Percentiles rank a stretch among this genome's conserved stretches.
Evolutionary conservation across 2,329 filamentous ascomycete species (phyloP).

Genomic region (Purpureocillium takamizusanense): DNA sequence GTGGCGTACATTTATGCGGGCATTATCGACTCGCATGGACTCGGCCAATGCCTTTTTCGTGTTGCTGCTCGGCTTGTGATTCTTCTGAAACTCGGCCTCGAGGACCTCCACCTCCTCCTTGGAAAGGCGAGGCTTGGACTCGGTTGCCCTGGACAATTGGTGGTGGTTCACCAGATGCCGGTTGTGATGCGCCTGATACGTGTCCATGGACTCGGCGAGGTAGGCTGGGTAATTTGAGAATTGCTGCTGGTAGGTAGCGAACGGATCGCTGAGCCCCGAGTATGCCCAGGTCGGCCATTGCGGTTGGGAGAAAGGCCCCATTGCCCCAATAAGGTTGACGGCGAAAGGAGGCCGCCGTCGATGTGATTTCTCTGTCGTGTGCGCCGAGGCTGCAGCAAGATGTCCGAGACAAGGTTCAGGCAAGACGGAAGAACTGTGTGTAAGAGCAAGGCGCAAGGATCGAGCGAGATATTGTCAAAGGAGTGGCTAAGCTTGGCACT

Average conservation of each 20-base stretch:
- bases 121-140: conserved; percentile 44
- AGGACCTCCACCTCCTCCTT: conserved; percentile 51
- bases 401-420: too few relatives aligned
- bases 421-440: too few relatives aligned
- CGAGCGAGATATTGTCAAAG: too few relatives aligned
- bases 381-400: too few relatives aligned
- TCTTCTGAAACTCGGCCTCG: conserved; percentile 53
- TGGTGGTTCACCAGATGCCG: conserved; percentile 25
- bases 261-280: conserved; percentile 17
- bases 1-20: conserved; percentile 50
- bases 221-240: conserved; percentile 24
- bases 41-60: conserved; percentile 53
- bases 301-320: conserved; percentile 23
- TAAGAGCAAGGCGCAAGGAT: too few relatives aligned
- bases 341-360: neutral
- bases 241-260: conserved; percentile 19
- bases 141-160: conserved; percentile 29
- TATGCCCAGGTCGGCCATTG: conserved; percentile 28
- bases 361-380: too few relatives aligned
- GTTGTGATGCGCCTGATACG: conserved; percentile 26
- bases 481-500: too few relatives aligned
- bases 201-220: conserved; percentile 28
- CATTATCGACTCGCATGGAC: conserved; percentile 52
- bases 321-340: conserved; percentile 5
- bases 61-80: conserved; percentile 55